Evolutionary conservation across 2,329 filamentous ascomycete species (phyloP).

Genomic region (Pyrenochaeta sp.): DNA sequence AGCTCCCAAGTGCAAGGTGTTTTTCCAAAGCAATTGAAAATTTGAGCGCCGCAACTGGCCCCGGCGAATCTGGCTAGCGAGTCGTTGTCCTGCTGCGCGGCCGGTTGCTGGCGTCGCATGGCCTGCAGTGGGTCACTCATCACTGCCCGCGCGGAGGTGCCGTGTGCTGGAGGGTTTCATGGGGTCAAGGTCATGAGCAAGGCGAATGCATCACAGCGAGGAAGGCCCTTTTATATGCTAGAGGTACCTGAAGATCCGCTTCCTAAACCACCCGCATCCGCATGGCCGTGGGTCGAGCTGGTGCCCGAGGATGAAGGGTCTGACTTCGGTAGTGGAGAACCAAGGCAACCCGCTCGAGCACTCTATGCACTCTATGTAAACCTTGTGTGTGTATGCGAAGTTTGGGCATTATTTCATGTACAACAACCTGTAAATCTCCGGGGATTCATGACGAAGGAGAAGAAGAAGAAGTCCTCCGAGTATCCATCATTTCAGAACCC

Average conservation of each 20-base stretch:
- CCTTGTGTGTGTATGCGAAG: too few relatives aligned
- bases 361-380: neutral
- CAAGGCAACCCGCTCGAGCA: neutral
- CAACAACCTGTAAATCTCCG: too few relatives aligned
- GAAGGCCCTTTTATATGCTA: conserved; percentile 36
- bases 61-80: conserved; percentile 23
- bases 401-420: too few relatives aligned
- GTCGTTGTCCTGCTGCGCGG: conserved; percentile 30
- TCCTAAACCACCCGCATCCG: conserved; percentile 37
- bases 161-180: conserved; percentile 30
- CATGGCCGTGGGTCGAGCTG: conserved; percentile 18
- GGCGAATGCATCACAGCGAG: conserved; percentile 18
- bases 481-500: neutral
- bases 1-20: conserved; percentile 29
- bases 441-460: too few relatives aligned
- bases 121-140: conserved; percentile 21
- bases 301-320: conserved; percentile 32
- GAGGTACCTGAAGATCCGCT: conserved; percentile 17
- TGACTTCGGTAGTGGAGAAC: neutral
- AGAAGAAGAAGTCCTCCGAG: neutral
- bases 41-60: conserved; percentile 26
- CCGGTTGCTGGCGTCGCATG: conserved; percentile 32
- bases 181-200: conserved; percentile 27
- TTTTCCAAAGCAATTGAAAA: conserved; percentile 35
- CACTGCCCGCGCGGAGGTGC: conserved; percentile 21